Conservation (phyloP, 352 stramenopile species). For the Globisporangium yorkense region DNA sequence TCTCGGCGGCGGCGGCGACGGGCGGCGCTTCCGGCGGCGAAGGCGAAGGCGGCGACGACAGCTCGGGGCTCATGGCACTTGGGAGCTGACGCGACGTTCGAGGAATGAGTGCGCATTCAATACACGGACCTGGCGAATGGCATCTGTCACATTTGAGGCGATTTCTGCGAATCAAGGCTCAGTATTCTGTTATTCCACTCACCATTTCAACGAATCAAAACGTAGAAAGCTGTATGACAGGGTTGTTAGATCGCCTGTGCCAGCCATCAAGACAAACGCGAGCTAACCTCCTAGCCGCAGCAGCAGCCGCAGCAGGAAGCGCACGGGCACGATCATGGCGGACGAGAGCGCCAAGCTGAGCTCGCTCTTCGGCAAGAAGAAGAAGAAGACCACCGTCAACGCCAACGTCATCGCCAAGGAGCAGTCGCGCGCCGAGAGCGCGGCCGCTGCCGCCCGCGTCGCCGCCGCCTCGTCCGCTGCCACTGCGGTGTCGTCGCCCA, state of each 20-base stretch:
- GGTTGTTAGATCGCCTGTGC: background rate
- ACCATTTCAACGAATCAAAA: background rate
- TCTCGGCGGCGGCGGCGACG: background rate
- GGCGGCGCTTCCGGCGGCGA: too few species aligned
- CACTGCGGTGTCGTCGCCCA: conserved; percentile 1
- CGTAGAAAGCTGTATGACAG: background rate
- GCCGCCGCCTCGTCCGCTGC: conserved; percentile 6
- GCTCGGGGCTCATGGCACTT: too few species aligned
- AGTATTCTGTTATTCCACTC: background rate
- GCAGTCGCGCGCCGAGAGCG: conserved; percentile 23
- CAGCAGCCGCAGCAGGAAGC: too few species aligned
- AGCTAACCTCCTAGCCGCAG: too few species aligned
- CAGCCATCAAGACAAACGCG: background rate
- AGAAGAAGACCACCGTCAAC: conserved; percentile 82
- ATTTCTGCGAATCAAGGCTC: background rate
- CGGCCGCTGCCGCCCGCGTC: conserved; percentile 16
- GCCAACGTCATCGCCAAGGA: conserved; percentile 75
- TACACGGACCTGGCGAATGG: too few species aligned
- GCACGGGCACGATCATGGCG: conserved; percentile 1
- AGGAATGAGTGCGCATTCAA: background rate
- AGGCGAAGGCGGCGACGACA: too few species aligned
- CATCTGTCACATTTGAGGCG: too few species aligned
- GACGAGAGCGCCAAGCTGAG: conserved; percentile 66
- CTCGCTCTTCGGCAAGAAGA: conserved; percentile 78
- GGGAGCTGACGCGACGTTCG: background rate